phyloP scores from a whole-genome alignment of 805 yeast species.

The Wilhelminamyces savonicus region DNA sequence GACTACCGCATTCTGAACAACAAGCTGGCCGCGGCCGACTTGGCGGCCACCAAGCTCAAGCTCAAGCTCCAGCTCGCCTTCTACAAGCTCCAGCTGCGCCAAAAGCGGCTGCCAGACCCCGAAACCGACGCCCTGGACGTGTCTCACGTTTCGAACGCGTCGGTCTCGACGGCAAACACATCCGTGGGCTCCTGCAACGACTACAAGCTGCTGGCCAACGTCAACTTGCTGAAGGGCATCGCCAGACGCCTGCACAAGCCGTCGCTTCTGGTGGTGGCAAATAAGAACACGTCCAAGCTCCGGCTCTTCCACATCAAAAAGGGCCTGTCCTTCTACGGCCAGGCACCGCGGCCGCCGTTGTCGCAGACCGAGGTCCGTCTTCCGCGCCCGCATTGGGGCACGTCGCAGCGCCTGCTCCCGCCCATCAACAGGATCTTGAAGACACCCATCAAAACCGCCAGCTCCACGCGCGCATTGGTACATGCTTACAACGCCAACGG shows the following conservation, averaged over 20 bases:
- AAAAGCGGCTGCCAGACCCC: conserved; percentile 1
- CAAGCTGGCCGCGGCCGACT: conserved; percentile 27
- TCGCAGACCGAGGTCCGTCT: conserved; percentile 4
- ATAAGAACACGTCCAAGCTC: conserved; percentile 18
- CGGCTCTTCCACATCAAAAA: conserved; percentile 34
- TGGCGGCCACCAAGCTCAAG: conserved; percentile 39
- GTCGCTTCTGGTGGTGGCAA: conserved; percentile 13
- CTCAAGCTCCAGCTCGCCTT: conserved; percentile 37
- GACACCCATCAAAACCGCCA: conserved; percentile 35
- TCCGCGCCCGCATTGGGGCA: conserved; percentile 1
- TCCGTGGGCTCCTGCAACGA: conserved; percentile 1
- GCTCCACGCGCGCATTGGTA: conserved; percentile 15
- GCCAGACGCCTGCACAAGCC: too few species aligned
- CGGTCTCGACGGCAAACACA: conserved; percentile 3
- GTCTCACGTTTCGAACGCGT: conserved; percentile 5
- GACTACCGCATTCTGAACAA: conserved; percentile 16
- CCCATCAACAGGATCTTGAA: conserved; percentile 38
- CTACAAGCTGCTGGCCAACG: conserved; percentile 8
- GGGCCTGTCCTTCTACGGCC: conserved; percentile 23
- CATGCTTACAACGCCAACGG: conserved; percentile 13
- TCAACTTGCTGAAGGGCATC: conserved; percentile 6
- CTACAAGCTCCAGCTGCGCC: conserved; percentile 33
- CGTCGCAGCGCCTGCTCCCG: conserved; percentile 16
- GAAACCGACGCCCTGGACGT: too few species aligned
- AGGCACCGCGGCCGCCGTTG: conserved; percentile 5